Conservation (phyloP, 2,329 filamentous ascomycete species). For the Rhynchosporium graminicola region DNA sequence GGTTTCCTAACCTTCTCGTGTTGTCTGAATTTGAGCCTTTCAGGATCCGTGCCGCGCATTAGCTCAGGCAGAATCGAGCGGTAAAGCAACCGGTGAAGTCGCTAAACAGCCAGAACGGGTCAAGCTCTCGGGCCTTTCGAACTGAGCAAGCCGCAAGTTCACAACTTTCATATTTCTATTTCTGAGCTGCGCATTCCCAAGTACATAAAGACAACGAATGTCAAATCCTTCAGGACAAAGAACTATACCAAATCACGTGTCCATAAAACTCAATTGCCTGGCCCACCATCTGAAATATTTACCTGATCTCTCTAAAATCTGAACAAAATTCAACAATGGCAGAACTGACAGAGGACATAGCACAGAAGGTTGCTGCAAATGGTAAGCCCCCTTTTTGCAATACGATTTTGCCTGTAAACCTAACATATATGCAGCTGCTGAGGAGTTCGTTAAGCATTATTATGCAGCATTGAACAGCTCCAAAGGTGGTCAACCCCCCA, state of each 20-base stretch:
- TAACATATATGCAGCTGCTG: constrained; percentile 56
- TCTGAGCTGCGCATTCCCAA: too few relatives aligned
- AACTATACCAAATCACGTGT: background rate
- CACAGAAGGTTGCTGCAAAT: constrained; percentile 42
- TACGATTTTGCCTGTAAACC: background rate
- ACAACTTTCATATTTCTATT: too few relatives aligned
- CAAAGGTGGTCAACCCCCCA: constrained; percentile 47
- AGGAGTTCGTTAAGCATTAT: constrained; percentile 71
- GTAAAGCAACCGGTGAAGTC: too few relatives aligned
- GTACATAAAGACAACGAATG: too few relatives aligned
- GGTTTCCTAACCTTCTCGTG: background rate
- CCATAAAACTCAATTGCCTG: background rate
- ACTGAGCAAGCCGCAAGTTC: too few relatives aligned
- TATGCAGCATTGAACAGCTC: constrained; percentile 71
- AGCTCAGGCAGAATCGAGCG: background rate
- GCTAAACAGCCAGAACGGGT: too few relatives aligned
- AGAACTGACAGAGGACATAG: constrained; percentile 51
- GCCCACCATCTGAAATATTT: background rate
- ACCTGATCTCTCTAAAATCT: background rate
- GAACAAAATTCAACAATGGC: constrained; percentile 31
- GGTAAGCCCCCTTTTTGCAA: constrained; percentile 35
- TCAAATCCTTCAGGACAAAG: background rate
- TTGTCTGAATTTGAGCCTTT: too few relatives aligned
- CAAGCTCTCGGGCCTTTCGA: too few relatives aligned
- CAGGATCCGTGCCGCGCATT: background rate